Evolutionary conservation across 768 basidiomycete genomes (phyloP).

Genomic region (Antrodiella citrinella): DNA sequence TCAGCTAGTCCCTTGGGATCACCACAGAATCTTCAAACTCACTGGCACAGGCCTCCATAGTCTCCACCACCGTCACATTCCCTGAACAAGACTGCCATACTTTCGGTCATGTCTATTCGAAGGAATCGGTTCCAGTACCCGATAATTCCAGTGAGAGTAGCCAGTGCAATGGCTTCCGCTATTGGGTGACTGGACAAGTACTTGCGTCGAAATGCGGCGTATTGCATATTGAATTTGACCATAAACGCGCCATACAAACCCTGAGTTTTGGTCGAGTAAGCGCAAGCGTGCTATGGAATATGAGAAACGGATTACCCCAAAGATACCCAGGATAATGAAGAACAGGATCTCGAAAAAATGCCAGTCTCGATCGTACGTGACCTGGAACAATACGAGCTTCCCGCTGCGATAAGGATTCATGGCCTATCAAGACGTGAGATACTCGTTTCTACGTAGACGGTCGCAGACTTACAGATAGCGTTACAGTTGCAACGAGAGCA

Average conservation of each 20-base stretch:
- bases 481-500: slow-evolving; percentile 93
- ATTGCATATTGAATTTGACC: slow-evolving; percentile 94
- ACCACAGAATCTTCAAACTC: slow-evolving; percentile 25
- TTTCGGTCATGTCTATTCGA: slow-evolving; percentile 96
- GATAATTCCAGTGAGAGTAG: slow-evolving; percentile 82
- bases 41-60: slow-evolving; percentile 94
- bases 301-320: slow-evolving; percentile 57
- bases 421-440: slow-evolving; percentile 48
- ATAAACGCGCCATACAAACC: slow-evolving; percentile 96
- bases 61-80: slow-evolving; percentile 94
- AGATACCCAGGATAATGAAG: slow-evolving; percentile 90
- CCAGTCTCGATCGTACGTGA: slow-evolving; percentile 97
- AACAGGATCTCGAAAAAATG: slow-evolving; percentile 98
- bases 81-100: slow-evolving; percentile 88
- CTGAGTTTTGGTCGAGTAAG: slow-evolving; percentile 31
- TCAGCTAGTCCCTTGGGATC: background rate
- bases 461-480: slow-evolving; percentile 67
- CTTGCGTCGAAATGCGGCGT: slow-evolving; percentile 90
- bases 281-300: background rate
- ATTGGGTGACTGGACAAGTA: slow-evolving; percentile 79
- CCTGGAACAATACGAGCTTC: slow-evolving; percentile 95
- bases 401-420: slow-evolving; percentile 99
- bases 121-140: slow-evolving; percentile 94
- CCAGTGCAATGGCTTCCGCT: slow-evolving; percentile 82
- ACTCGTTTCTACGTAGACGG: background rate